Conservation (phyloP, 2,329 filamentous ascomycete species). For the Stachybotrys elegans region DNA sequence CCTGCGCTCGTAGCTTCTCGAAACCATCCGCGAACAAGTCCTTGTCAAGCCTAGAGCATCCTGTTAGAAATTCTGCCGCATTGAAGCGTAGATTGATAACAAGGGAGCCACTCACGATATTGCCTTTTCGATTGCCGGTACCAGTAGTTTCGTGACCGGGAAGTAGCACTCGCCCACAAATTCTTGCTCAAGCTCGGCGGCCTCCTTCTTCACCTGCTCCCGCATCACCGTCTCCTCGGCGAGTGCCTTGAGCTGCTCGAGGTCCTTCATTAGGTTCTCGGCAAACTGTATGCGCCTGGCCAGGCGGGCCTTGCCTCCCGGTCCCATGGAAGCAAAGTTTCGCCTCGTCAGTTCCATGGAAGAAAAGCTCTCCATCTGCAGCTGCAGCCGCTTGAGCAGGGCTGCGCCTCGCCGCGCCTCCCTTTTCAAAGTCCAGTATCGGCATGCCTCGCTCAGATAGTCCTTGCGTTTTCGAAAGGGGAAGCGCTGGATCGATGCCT, state of each 20-base stretch:
- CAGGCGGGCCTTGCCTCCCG: slow-evolving; percentile 71
- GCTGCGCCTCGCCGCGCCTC: slow-evolving; percentile 89
- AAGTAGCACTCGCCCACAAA: slow-evolving; percentile 91
- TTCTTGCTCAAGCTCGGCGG: slow-evolving; percentile 68
- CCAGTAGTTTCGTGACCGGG: slow-evolving; percentile 72
- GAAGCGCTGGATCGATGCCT: slow-evolving; percentile 78
- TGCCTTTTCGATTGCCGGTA: slow-evolving; percentile 74
- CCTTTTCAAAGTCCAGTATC: slow-evolving; percentile 96
- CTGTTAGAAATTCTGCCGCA: slow-evolving; percentile 6
- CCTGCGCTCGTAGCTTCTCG: slow-evolving; percentile 40
- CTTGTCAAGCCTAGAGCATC: slow-evolving; percentile 57
- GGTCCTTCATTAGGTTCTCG: slow-evolving; percentile 66
- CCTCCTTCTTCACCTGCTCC: slow-evolving; percentile 72
- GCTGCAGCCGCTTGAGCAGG: slow-evolving; percentile 83
- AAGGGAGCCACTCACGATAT: slow-evolving; percentile 59
- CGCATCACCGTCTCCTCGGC: slow-evolving; percentile 68
- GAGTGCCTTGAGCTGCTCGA: slow-evolving; percentile 69
- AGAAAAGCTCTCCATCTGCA: slow-evolving; percentile 94
- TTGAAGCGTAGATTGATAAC: background rate
- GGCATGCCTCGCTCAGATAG: slow-evolving; percentile 87
- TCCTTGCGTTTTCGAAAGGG: slow-evolving; percentile 79
- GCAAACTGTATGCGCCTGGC: slow-evolving; percentile 85
- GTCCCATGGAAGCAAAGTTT: slow-evolving; percentile 94
- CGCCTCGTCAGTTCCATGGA: slow-evolving; percentile 95
- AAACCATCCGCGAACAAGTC: slow-evolving; percentile 53